Evolutionary conservation across 2,329 filamentous ascomycete genomes (phyloP).

Genomic region (Penicillium olsonii): DNA sequence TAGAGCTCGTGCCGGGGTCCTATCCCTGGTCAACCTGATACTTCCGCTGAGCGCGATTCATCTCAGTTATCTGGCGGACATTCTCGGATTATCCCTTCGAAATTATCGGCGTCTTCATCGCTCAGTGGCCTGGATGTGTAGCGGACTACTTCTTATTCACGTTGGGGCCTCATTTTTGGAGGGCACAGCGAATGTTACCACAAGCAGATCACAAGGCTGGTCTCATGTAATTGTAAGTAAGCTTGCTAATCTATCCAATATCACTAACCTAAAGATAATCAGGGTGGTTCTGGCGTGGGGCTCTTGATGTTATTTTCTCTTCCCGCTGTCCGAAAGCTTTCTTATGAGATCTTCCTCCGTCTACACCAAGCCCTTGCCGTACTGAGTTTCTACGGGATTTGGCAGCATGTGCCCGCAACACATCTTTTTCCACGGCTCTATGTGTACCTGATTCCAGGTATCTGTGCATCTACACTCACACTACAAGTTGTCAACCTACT

Average conservation of each 20-base stretch:
- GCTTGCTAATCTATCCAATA: not conserved
- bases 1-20: conserved; percentile 18
- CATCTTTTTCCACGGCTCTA: conserved; percentile 17
- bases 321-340: conserved; percentile 19
- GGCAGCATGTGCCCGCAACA: conserved; percentile 20
- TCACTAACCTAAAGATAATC: conserved; percentile 9
- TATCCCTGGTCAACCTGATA: conserved; percentile 26
- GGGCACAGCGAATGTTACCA: conserved; percentile 12
- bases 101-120: conserved; percentile 20
- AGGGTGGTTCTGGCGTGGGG: conserved; percentile 18
- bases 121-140: conserved; percentile 22
- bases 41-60: conserved; percentile 21
- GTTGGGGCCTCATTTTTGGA: conserved; percentile 13
- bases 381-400: conserved; percentile 24
- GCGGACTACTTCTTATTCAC: conserved; percentile 19
- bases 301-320: conserved; percentile 22
- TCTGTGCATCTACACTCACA: conserved; percentile 19
- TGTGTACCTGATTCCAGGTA: conserved; percentile 19
- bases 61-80: conserved; percentile 18
- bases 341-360: conserved; percentile 30
- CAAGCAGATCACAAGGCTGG: conserved; percentile 15
- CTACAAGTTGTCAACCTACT: conserved; percentile 21
- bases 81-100: conserved; percentile 17
- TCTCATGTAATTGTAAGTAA: conserved; percentile 19
- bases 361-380: conserved; percentile 22